Percentiles rank a stretch among this genome's conserved stretches.
Evolutionary conservation across 441 rosid species (phyloP).

Genomic region (Brassica hybrid): DNA sequence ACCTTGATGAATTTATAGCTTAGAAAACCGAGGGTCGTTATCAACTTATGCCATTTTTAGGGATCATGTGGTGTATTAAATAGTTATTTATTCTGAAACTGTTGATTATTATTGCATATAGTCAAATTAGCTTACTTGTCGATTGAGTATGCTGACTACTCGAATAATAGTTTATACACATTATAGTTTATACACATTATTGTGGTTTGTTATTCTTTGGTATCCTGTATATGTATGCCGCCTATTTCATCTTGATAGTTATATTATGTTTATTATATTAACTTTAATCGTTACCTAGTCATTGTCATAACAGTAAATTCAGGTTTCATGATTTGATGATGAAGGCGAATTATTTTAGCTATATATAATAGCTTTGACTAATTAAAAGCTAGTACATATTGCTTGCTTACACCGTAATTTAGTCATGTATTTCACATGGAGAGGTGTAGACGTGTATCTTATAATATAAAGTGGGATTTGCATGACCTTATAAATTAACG

Average conservation of each 20-base stretch:
- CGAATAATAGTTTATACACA: slow-evolving; percentile 25
- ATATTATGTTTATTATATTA: neutral
- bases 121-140: slow-evolving; percentile 45
- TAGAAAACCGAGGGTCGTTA: slow-evolving; percentile 26
- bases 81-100: neutral
- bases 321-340: slow-evolving; percentile 19
- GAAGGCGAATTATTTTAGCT: too few relatives aligned
- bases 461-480: neutral
- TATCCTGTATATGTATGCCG: slow-evolving; percentile 11
- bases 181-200: too few relatives aligned
- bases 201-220: slow-evolving; percentile 11
- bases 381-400: slow-evolving; percentile 29
- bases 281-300: slow-evolving; percentile 18
- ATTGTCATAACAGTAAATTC: slow-evolving; percentile 29
- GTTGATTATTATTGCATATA: slow-evolving; percentile 20
- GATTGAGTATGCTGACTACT: slow-evolving; percentile 34
- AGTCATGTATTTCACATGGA: slow-evolving; percentile 45
- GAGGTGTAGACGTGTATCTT: slow-evolving; percentile 6
- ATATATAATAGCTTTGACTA: slow-evolving; percentile 26
- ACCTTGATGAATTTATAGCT: slow-evolving; percentile 36
- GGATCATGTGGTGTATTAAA: slow-evolving; percentile 22
- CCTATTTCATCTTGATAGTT: neutral
- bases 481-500: slow-evolving; percentile 4
- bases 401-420: slow-evolving; percentile 41
- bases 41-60: slow-evolving; percentile 28